These are phyloP conservation scores for Phytophthora pinifolia DNA, from an alignment of 352 stramenopile genomes.

Conservation along the genomic window DNA sequence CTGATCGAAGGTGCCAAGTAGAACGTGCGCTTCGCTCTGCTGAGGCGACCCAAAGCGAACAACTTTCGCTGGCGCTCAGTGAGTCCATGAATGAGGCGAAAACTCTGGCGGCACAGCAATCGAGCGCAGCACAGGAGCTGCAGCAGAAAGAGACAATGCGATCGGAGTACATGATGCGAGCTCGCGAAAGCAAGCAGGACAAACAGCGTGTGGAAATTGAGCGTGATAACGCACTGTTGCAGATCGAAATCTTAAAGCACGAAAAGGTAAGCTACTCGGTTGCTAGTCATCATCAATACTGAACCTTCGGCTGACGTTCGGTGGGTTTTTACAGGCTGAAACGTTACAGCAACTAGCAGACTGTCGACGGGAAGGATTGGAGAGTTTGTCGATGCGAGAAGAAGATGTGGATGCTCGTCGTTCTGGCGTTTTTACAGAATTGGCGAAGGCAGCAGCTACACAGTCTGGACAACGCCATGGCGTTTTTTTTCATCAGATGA, in stretches of 20 bases:
- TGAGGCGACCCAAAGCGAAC: constrained; percentile 56
- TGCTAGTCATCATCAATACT: background rate
- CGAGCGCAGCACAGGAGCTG: constrained; percentile 43
- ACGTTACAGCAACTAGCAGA: constrained; percentile 41
- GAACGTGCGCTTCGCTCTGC: constrained; percentile 54
- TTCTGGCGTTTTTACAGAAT: constrained; percentile 45
- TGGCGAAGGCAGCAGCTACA: constrained; percentile 16
- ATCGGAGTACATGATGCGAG: constrained; percentile 55
- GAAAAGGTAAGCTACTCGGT: constrained; percentile 34
- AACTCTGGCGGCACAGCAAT: constrained; percentile 48
- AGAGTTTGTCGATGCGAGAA: constrained; percentile 66
- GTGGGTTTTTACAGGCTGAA: constrained; percentile 22
- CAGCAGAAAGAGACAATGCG: constrained; percentile 56
- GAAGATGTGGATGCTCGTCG: constrained; percentile 63
- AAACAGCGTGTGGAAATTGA: constrained; percentile 56
- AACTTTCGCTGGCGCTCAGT: constrained; percentile 49
- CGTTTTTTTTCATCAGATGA: background rate
- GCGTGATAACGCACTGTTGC: constrained; percentile 49
- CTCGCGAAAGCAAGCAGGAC: constrained; percentile 46
- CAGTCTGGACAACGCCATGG: background rate
- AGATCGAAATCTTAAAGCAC: constrained; percentile 39
- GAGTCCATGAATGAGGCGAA: constrained; percentile 56
- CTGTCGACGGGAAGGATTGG: constrained; percentile 40
- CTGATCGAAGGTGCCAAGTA: constrained; percentile 42
- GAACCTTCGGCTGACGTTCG: background rate